Conservation (phyloP, 805 yeast species). For the Lachancea mirantina region DNA sequence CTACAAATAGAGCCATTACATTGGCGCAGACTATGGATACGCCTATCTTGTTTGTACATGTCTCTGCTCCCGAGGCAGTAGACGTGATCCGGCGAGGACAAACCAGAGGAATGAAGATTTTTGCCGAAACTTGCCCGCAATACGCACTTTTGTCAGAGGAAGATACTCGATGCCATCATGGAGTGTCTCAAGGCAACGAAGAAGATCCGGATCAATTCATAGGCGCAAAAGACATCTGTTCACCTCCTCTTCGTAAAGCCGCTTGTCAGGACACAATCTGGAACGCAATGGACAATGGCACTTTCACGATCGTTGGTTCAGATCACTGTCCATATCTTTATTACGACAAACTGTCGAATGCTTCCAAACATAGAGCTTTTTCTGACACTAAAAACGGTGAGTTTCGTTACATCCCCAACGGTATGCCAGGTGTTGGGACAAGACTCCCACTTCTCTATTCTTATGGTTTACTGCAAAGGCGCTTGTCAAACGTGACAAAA, state of each 20-base stretch:
- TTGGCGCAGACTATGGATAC: constrained; percentile 39
- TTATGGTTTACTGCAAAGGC: constrained; percentile 38
- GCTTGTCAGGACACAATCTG: constrained; percentile 35
- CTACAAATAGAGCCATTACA: constrained; percentile 41
- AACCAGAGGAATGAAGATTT: constrained; percentile 35
- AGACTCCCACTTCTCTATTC: constrained; percentile 38
- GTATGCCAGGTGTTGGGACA: constrained; percentile 44
- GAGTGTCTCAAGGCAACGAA: not conserved
- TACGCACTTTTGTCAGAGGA: constrained; percentile 39
- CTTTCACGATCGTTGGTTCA: constrained; percentile 39
- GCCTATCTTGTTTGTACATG: constrained; percentile 42
- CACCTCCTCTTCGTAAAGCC: constrained; percentile 42
- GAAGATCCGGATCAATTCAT: constrained; percentile 32
- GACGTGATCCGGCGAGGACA: constrained; percentile 39
- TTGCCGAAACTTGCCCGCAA: constrained; percentile 47
- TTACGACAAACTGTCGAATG: constrained; percentile 30
- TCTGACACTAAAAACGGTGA: constrained; percentile 32
- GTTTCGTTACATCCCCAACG: constrained; percentile 41
- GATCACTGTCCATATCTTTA: constrained; percentile 41
- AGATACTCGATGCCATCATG: constrained; percentile 22
- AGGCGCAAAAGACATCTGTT: constrained; percentile 45
- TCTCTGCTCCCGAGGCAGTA: constrained; percentile 39
- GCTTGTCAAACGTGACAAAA: constrained; percentile 34
- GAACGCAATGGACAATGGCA: constrained; percentile 40
- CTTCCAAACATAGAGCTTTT: constrained; percentile 39